Evolutionary conservation across 768 basidiomycete species (phyloP), one percentile per base, ranked within the genome.

Genomic region (Kwoniella europaea): DNA sequence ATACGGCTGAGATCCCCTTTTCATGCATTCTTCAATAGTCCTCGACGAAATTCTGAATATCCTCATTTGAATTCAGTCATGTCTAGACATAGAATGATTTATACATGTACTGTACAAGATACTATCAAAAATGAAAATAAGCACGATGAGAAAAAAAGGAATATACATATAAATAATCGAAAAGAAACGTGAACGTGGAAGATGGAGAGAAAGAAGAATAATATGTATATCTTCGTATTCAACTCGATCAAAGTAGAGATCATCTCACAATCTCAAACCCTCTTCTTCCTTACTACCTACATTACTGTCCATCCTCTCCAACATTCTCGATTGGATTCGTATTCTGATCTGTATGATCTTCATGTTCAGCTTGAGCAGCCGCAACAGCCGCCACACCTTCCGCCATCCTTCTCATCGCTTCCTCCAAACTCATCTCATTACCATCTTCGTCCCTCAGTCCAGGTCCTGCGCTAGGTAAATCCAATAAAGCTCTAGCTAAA

Each of bases 381-480:
- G 56, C 46, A 16, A 46, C 67, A 29, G n/a, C n/a, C 24, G 46
- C 58, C 18, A 68, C 67, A 15, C 67, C 67, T 35, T 70, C 68
- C 3, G 68, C 68, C 68, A 70, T 67, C 41, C 71, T 55, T 55
- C 60, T 62, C 71, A 67, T 71, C 10, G 64, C 69, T 52, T 71
- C 69, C 52, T 65, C 65, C 12, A 71, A 16, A 18, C 57, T 58
- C 68, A 70, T 70, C 46, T 70, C 68, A 63, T 70, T 63, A 6
- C 68, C 68, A 70, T 70, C 68, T 24, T 70, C 68, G 22, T 70
- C 68, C 35, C 68, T 63, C 62, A 70, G 22, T 22, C 63, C 63
- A 10, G 62, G 46, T 1, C 68, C 68, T 4, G 62, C 60, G 54
- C 71, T 71, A 1, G 71, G 71, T 29, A 72, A 44, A 10, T 63